Evolutionary conservation across 192 early-diverging fungal genomes (phyloP), one percentile per base, ranked within the genome.

Genomic region (Mortierella antarctica): DNA sequence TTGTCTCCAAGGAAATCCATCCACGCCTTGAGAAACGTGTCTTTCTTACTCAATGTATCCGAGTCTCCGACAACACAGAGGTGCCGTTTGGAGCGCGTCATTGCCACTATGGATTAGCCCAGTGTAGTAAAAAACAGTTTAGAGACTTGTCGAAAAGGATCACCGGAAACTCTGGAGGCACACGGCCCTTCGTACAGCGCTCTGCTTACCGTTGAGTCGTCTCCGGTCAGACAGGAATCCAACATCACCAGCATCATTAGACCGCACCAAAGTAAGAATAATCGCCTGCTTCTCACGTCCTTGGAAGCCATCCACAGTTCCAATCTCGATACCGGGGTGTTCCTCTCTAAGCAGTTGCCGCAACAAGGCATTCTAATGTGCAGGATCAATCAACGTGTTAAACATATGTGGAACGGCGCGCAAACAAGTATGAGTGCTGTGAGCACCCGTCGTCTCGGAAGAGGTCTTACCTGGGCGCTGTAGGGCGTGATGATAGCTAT

Each of bases 401-500:
- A 59, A 59, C 31, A 31, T 31, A 31, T 31, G 31, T 31, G 31
- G 31, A 31, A 31, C 1, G 31, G 31, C 31, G 31, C 31, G 31
- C 31, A 31, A 3, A 31, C 31, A 31, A 31, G 31, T 31, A 31
- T 31, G 31, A 31, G 31, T 31, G 3, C 3, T 31, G 31, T 31
- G 31, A 31, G 31, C 3, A 31, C 31, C 31, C 31, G 31, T 31
- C 31, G 31, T 31, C 31, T 31, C 31, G 31, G 31, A 31, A 31
- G 75, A 55, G 84, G 54, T 12, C 87, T 77, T 8, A 94, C 93
- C 71, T 96, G 95, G 0, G 92, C 93, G 23, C 89, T 88, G 82
- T 98, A 98, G 1, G 95, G 95, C 7, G 93, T 93, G 55, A 97
- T 96, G 40, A 98, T 90, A 9, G 89, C 94, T 73, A 98, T 95